Conservation (phyloP, 164 flowering plant genomes). For the Malania oleifera region DNA sequence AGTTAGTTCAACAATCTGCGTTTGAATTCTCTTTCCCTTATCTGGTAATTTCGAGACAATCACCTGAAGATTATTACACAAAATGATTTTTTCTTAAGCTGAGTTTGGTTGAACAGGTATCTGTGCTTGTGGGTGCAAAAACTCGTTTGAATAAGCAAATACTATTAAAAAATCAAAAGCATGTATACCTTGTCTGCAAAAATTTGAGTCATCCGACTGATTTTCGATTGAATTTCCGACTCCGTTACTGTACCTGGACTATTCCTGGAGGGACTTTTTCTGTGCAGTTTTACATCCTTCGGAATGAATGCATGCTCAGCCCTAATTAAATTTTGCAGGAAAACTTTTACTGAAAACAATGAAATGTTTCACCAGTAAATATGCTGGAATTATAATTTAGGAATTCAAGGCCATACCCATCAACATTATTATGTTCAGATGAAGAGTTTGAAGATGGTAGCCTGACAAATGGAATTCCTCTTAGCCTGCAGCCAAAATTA, state of each 20-base stretch:
- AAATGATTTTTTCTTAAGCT: not conserved
- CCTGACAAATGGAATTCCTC: constrained; percentile 20
- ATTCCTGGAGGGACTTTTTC: constrained; percentile 24
- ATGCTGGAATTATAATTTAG: not conserved
- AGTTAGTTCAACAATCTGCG: constrained; percentile 52
- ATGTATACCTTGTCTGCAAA: constrained; percentile 55
- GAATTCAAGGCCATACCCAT: constrained; percentile 42
- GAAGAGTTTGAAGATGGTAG: constrained; percentile 34
- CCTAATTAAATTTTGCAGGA: constrained; percentile 25
- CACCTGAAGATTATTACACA: constrained; percentile 23
- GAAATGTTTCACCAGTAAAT: not conserved
- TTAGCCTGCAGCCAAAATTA: constrained; percentile 29
- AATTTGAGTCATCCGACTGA: constrained; percentile 47
- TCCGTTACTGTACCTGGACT: constrained; percentile 30
- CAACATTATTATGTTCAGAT: constrained; percentile 27
- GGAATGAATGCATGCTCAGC: constrained; percentile 76
- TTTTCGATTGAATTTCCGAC: constrained; percentile 54
- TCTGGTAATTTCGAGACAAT: constrained; percentile 63
- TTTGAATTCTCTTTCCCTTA: constrained; percentile 57
- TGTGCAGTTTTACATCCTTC: constrained; percentile 45
- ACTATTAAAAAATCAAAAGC: not conserved
- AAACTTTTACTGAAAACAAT: not conserved
- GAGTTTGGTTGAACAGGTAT: not conserved
- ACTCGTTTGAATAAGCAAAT: not conserved
- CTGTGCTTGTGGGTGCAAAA: not conserved